Conservation (phyloP, 225 moss, liverwort and hornwort genomes). For the Marchantia polymorpha region DNA sequence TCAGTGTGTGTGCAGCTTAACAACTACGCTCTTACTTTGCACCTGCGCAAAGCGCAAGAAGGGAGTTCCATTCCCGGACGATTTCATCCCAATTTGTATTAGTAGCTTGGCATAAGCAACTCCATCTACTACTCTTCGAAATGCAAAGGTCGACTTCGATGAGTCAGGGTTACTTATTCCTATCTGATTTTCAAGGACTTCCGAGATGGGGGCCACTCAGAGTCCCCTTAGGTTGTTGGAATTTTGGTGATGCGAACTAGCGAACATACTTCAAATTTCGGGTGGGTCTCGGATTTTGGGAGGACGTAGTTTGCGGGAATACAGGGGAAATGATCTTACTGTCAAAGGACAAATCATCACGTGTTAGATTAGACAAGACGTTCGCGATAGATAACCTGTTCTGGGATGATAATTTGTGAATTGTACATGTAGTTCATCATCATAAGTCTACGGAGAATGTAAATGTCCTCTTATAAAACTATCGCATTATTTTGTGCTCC, state of each 20-base stretch:
- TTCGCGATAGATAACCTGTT: constrained; percentile 4
- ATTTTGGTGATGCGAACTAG: background rate
- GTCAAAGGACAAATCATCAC: background rate
- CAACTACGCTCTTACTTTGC: constrained; percentile 70
- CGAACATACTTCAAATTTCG: no score
- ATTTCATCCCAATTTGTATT: constrained; percentile 89
- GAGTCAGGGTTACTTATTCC: background rate
- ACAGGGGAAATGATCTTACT: constrained; percentile 1
- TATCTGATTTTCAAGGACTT: background rate
- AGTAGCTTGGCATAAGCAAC: constrained; percentile 6
- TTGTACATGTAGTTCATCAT: constrained; percentile 16
- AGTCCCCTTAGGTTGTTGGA: background rate
- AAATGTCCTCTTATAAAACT: constrained; percentile 6
- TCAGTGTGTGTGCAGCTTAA: constrained; percentile 34
- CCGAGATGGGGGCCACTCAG: background rate
- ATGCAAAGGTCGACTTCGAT: background rate
- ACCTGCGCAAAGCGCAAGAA: constrained; percentile 91
- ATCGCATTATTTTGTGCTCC: background rate
- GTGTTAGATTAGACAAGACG: background rate
- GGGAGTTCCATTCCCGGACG: constrained; percentile 89
- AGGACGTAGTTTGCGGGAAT: background rate
- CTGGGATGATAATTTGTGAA: constrained; percentile 11
- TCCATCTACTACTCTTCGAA: background rate
- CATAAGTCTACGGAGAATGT: constrained; percentile 6
- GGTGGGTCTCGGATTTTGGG: background rate